Percentiles rank a stretch among this genome's conserved stretches.
Conservation (phyloP, 441 rosid genomes). For the Jatropha multifida region DNA sequence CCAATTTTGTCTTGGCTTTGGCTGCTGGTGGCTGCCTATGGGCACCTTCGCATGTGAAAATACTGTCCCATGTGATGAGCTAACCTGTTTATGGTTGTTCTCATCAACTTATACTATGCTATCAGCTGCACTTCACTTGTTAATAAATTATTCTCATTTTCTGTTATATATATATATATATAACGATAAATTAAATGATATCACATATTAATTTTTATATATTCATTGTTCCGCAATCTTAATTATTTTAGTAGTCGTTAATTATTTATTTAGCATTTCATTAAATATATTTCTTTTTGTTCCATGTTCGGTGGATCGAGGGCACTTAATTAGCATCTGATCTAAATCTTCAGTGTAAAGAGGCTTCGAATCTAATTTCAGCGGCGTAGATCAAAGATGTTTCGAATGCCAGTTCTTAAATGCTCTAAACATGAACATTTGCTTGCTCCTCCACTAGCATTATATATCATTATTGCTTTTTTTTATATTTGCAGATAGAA, state of each 20-base stretch:
- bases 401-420: not conserved
- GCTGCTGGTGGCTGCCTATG: not conserved
- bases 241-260: too few relatives aligned
- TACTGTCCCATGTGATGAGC: conserved; percentile 40
- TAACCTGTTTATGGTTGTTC: conserved; percentile 27
- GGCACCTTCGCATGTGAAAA: conserved; percentile 33
- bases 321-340: not conserved
- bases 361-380: not conserved
- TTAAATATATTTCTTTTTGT: not conserved
- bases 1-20: conserved; percentile 11
- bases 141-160: not conserved
- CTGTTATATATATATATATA: not conserved
- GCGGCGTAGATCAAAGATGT: not conserved
- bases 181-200: not conserved
- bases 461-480: too few relatives aligned
- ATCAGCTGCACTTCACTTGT: not conserved
- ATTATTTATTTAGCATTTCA: not conserved
- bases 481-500: too few relatives aligned
- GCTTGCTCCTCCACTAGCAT: too few relatives aligned
- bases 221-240: too few relatives aligned
- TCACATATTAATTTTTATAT: too few relatives aligned
- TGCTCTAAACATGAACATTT: too few relatives aligned
- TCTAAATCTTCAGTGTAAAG: not conserved
- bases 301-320: conserved; percentile 2
- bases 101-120: conserved; percentile 4